These are phyloP conservation scores for Trypanosoma cruzi DNA, from an alignment of 208 protist genomes.

Conservation along the genomic window DNA sequence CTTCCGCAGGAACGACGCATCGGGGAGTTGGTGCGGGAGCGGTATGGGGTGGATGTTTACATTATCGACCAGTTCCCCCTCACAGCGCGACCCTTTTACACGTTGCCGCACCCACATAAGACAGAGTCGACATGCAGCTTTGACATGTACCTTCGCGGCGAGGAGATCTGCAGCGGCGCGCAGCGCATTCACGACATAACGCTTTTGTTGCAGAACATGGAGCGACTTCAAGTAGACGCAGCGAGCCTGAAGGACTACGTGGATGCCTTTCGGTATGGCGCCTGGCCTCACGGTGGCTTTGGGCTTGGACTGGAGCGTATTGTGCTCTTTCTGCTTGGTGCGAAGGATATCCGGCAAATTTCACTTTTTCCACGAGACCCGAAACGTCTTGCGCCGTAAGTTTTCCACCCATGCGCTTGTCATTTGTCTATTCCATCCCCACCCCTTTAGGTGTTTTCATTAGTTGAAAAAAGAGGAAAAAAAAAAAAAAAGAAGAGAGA, in stretches of 20 bases:
- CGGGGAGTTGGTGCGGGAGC: conserved; percentile 94
- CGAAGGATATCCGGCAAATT: conserved; percentile 96
- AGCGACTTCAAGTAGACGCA: conserved; percentile 40
- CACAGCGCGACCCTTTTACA: conserved; percentile 98
- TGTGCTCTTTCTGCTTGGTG: conserved; percentile 96
- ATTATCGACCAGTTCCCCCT: conserved; percentile 98
- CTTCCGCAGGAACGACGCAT: conserved; percentile 93
- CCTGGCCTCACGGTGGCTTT: conserved; percentile 97
- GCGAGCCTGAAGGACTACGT: conserved; percentile 93
- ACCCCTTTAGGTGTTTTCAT: conserved; percentile 6
- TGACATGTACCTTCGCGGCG: conserved; percentile 99
- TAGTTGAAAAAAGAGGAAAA: not conserved
- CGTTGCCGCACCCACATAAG: conserved; percentile 90
- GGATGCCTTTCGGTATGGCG: conserved; percentile 97
- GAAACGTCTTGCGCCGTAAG: conserved; percentile 93
- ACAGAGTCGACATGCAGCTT: conserved; percentile 79
- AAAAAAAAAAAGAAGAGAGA: not conserved
- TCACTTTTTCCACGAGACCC: conserved; percentile 99
- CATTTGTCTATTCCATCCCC: not conserved
- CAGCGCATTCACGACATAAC: conserved; percentile 97
- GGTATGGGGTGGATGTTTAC: conserved; percentile 98
- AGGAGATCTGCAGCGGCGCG: conserved; percentile 99
- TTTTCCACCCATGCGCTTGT: not conserved
- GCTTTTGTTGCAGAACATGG: conserved; percentile 77
- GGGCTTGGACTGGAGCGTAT: conserved; percentile 99